Conservation (phyloP, 2,329 filamentous ascomycete genomes). For the Penicillium corylophilum region DNA sequence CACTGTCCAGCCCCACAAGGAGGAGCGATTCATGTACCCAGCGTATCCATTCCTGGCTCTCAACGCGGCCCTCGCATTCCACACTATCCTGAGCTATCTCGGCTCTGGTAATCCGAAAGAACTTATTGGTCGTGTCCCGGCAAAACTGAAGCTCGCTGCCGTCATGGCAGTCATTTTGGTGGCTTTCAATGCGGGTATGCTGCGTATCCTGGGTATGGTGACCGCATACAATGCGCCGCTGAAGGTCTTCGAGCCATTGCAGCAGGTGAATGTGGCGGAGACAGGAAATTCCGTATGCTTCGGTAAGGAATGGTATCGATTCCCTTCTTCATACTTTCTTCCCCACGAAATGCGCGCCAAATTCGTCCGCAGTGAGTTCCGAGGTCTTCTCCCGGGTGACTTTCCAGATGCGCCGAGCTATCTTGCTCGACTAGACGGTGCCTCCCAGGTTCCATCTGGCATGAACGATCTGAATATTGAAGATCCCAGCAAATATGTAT, state of each 20-base stretch:
- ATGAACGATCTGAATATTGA: slow-evolving; percentile 93
- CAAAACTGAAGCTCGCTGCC: slow-evolving; percentile 67
- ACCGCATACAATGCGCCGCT: slow-evolving; percentile 83
- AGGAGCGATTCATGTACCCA: slow-evolving; percentile 98
- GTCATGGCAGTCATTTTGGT: slow-evolving; percentile 62
- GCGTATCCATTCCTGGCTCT: slow-evolving; percentile 87
- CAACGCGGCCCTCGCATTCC: slow-evolving; percentile 80
- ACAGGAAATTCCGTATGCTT: slow-evolving; percentile 75
- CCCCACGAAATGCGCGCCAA: slow-evolving; percentile 80
- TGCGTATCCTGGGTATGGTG: slow-evolving; percentile 73
- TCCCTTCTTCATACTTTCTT: slow-evolving; percentile 88
- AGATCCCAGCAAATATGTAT: slow-evolving; percentile 80
- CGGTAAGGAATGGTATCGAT: slow-evolving; percentile 98
- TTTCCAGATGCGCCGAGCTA: slow-evolving; percentile 72
- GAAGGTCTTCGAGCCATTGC: slow-evolving; percentile 53
- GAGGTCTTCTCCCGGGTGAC: slow-evolving; percentile 83
- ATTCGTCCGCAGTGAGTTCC: slow-evolving; percentile 88
- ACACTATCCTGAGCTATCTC: slow-evolving; percentile 73
- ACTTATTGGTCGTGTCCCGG: slow-evolving; percentile 69
- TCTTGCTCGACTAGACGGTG: slow-evolving; percentile 75
- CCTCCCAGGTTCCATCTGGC: slow-evolving; percentile 75
- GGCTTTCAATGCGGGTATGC: slow-evolving; percentile 64
- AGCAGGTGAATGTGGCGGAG: slow-evolving; percentile 52
- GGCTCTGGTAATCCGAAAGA: slow-evolving; percentile 68
- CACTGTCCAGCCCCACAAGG: slow-evolving; percentile 90